A percentile compares a stretch with the other conserved stretches of the same genome.
phyloP scores from a whole-genome alignment of 2,329 filamentous ascomycete genomes.

The Aspergillus amoenus region DNA sequence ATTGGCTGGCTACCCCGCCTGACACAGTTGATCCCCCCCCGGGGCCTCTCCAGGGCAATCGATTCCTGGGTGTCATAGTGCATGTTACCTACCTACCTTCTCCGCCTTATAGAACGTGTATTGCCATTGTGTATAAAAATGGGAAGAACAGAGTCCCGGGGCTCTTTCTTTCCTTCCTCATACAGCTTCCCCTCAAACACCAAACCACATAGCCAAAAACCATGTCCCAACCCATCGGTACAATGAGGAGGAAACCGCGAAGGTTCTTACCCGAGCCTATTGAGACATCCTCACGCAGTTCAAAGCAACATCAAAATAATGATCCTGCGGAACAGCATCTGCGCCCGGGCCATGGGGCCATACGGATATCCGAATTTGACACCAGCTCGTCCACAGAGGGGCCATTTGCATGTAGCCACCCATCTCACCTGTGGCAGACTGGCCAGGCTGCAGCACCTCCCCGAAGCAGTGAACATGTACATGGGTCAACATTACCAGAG shows the following conservation, averaged over 20 bases:
- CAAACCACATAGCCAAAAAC: background rate
- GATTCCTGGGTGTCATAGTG: no score
- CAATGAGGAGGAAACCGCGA: slow-evolving; percentile 15
- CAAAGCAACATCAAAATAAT: slow-evolving; percentile 23
- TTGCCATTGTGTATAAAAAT: no score
- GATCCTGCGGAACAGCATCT: background rate
- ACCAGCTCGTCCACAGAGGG: background rate
- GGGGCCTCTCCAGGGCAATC: no score
- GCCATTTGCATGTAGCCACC: slow-evolving; percentile 13
- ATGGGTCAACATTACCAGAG: background rate
- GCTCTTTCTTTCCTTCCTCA: no score
- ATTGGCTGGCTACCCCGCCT: no score
- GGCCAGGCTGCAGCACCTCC: background rate
- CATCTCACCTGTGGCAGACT: background rate
- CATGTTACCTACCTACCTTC: no score
- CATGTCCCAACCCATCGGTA: slow-evolving; percentile 9
- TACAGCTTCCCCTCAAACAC: no score
- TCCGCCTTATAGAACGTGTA: no score
- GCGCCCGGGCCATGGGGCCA: background rate
- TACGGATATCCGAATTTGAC: background rate
- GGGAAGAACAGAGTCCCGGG: no score
- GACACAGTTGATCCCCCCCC: no score
- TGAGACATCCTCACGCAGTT: slow-evolving; percentile 45
- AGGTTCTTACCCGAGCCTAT: slow-evolving; percentile 44
- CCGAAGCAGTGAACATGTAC: background rate